Evolutionary conservation across 345 rosid species (phyloP), one percentile per base, ranked within the genome.

Genomic region (Dipteronia sinensis): DNA sequence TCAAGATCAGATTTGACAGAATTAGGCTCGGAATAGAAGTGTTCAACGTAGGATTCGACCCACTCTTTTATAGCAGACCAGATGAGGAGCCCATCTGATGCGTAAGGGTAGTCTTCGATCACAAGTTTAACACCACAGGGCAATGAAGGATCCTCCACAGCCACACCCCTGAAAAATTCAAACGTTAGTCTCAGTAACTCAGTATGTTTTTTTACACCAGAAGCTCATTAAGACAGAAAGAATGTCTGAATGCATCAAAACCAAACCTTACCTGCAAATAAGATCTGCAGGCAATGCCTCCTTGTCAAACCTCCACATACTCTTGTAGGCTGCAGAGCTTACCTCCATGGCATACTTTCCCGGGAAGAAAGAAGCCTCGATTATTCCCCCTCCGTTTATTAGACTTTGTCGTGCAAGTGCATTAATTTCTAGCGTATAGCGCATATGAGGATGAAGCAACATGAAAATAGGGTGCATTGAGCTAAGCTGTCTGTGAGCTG

Each of bases 251-350:
- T 62, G 47, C 59, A 49, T 17, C 44, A 20, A 31, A 65, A 49
- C 13, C 76, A 31, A 65, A 49, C 13, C 76, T 69, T 73, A 93
- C 99, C 99, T 89, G 53, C 91, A 85, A 78, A 95, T 77, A 75
- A 95, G 99, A 88, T 95, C 99, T 62, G 97, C 94, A 65, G 99
- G 98, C 86, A 95, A 87, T 59, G 94, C 94, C 79, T 93, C 96
- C 98, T 88, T 90, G 80, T 95, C 99, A 31, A 95, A 95, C 79
- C 88, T 82, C 98, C 98, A 93, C 85, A 74, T 65, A 63, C 79
- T 88, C 86, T 95, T 84, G 82, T 95, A 95, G 0, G 97, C 97
- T 1, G 93, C 92, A n/a, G 99, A 89, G 84, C 99, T 95, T 23
- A 95, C 67, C 79, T 95, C 99, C 99, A 95, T 90, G 59, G 96